Conservation (phyloP, 495 filamentous ascomycete species). For the Penicillium malachiteum region DNA sequence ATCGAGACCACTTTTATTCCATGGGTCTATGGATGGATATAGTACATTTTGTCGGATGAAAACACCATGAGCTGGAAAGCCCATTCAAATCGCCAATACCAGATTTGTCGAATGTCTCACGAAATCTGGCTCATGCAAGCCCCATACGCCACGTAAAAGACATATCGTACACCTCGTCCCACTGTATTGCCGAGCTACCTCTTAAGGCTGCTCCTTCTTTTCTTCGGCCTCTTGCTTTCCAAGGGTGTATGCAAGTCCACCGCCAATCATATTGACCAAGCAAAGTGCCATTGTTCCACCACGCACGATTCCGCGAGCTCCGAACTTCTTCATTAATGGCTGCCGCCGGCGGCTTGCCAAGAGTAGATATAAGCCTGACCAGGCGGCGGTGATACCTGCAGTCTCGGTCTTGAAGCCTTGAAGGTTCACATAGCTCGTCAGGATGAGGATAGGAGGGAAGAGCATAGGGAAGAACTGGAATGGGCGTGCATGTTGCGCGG, state of each 20-base stretch:
- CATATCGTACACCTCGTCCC: conserved; percentile 21
- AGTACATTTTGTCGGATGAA: not conserved
- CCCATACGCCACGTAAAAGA: not conserved
- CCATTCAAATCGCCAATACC: not conserved
- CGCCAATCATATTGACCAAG: conserved; percentile 64
- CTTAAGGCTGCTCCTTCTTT: conserved; percentile 15
- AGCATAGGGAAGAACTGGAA: conserved; percentile 73
- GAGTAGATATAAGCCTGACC: conserved; percentile 81
- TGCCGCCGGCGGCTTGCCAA: conserved; percentile 67
- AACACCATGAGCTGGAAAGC: too few species aligned
- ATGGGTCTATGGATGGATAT: not conserved
- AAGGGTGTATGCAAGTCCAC: conserved; percentile 68
- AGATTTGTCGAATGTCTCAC: too few species aligned
- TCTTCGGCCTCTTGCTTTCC: conserved; percentile 56
- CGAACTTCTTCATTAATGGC: conserved; percentile 59
- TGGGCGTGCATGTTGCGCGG: conserved; percentile 73
- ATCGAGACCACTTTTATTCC: not conserved
- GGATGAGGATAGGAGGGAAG: conserved; percentile 81
- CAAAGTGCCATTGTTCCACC: conserved; percentile 71
- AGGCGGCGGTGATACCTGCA: conserved; percentile 81
- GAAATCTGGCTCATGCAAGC: not conserved
- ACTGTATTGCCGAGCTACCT: not conserved
- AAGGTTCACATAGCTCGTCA: conserved; percentile 81
- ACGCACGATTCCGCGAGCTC: conserved; percentile 66
- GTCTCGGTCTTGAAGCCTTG: conserved; percentile 75